Evolutionary conservation across 495 filamentous ascomycete genomes (phyloP), one percentile per base, ranked within the genome.

Genomic region (Aspergillus haitiensis): DNA sequence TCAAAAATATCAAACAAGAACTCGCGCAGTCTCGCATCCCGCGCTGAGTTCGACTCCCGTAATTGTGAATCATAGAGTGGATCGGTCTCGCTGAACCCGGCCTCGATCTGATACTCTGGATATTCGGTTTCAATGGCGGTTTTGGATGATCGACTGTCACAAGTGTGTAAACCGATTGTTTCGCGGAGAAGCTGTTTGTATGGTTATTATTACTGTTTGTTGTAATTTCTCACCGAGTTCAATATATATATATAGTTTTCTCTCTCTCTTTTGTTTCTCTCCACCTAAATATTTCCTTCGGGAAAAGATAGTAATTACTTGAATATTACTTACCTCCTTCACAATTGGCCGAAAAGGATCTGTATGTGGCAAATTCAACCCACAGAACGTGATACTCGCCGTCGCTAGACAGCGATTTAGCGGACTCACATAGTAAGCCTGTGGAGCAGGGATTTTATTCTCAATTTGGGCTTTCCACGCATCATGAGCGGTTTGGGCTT

Each of bases 161-260:
- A 96, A 7, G 91, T 94, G 68, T 95, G 91, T 34, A 85, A 76
- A 16, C 87, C 84, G 56, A 93, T 81, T 1, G 84, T 82, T 70
- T 96, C 92, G 34, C 92, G 83, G 45, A 94, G 71, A 16, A 84
- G 71, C 74, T 77, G 45, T 16, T 2, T 44, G 34, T 27, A 52
- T 32, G 11, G 34, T 45, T 13, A 34, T 16, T 33, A 5, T 42
- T 5, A 9, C 33, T 37, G 13, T 12, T 37, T 7, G 32, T 46
- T 49, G 12, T 35, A 54, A 10, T 7, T 35, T 3, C 21, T 27
- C 21, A 27, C 21, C 21, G 3, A 27, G 1, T 27, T 27, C 21
- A 27, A 27, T 27, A n/a, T n/a, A n/a, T n/a, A n/a, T n/a, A n/a
- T 3, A 27, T 27, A 1, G 1, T 27, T 27, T 27, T 27, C 3